phyloP scores from a whole-genome alignment of 2,329 filamentous ascomycete species.

The Fusarium sp. region DNA sequence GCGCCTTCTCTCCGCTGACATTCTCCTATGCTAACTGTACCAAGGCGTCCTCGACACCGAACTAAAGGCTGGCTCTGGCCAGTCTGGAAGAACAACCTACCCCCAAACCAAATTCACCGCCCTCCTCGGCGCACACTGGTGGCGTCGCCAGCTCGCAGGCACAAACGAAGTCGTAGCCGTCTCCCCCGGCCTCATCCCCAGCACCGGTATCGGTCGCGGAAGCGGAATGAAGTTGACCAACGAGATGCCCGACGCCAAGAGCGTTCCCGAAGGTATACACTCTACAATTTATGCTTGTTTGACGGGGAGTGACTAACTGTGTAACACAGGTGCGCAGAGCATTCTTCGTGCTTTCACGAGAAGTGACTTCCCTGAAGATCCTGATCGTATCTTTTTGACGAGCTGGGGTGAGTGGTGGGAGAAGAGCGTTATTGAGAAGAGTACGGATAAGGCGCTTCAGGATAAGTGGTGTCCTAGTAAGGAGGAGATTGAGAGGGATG shows the following conservation, averaged over 20 bases:
- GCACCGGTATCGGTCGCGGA: slow-evolving; percentile 57
- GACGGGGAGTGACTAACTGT: slow-evolving; percentile 19
- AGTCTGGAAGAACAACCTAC: slow-evolving; percentile 51
- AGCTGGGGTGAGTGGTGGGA: slow-evolving; percentile 70
- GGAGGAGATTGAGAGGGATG: slow-evolving; percentile 62
- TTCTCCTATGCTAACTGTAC: slow-evolving; percentile 3
- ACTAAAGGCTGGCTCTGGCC: slow-evolving; percentile 55
- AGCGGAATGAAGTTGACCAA: slow-evolving; percentile 44
- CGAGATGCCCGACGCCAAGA: slow-evolving; percentile 61
- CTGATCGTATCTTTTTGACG: slow-evolving; percentile 65
- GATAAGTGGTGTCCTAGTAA: slow-evolving; percentile 64
- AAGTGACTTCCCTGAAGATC: slow-evolving; percentile 63
- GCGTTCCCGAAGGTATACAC: slow-evolving; percentile 57
- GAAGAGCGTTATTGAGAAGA: slow-evolving; percentile 55
- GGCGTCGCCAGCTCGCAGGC: slow-evolving; percentile 63
- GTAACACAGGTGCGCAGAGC: slow-evolving; percentile 58
- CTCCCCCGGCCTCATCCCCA: slow-evolving; percentile 64
- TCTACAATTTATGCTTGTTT: background rate
- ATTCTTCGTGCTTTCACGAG: slow-evolving; percentile 59
- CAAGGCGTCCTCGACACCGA: slow-evolving; percentile 54
- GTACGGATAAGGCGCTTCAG: slow-evolving; percentile 61
- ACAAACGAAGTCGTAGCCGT: slow-evolving; percentile 63
- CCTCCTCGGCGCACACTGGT: slow-evolving; percentile 66
- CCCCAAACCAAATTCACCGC: slow-evolving; percentile 62
- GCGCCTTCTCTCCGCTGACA: background rate